Percentiles rank a stretch among this genome's conserved stretches.
phyloP scores from a whole-genome alignment of 352 stramenopile species.

The Pythium aquatile region DNA sequence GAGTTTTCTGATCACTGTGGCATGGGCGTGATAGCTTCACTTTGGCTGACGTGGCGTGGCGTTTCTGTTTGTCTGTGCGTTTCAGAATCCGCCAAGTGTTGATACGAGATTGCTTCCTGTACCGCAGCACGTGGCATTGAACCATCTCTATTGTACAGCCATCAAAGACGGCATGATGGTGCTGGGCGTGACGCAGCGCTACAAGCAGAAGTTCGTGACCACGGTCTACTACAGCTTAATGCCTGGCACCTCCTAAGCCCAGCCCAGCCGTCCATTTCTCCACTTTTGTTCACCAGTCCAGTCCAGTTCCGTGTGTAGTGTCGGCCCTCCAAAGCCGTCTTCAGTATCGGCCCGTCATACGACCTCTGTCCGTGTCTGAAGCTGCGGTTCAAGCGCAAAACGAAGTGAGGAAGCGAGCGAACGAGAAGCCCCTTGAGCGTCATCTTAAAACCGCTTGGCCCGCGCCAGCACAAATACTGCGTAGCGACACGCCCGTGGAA shows the following conservation, averaged over 20 bases:
- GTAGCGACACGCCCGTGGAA: not conserved
- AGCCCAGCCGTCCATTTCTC: not conserved
- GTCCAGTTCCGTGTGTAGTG: not conserved
- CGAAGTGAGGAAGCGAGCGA: not conserved
- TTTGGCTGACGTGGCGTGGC: not conserved
- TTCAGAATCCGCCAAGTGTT: slow-evolving; percentile 88
- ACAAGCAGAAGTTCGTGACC: slow-evolving; percentile 98
- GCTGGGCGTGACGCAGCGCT: slow-evolving; percentile 97
- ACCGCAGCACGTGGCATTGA: slow-evolving; percentile 98
- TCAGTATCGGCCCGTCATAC: not conserved
- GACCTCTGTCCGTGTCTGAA: not conserved
- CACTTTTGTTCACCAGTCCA: not conserved
- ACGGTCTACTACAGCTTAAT: slow-evolving; percentile 98
- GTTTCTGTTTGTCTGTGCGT: slow-evolving; percentile 7
- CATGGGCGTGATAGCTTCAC: not conserved
- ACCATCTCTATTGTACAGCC: slow-evolving; percentile 99
- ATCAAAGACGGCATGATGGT: slow-evolving; percentile 99
- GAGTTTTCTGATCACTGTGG: slow-evolving; percentile 10
- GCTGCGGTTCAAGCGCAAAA: not conserved
- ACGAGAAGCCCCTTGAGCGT: not conserved
- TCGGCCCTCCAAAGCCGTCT: not conserved
- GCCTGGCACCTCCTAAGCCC: slow-evolving; percentile 71
- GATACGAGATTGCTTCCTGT: slow-evolving; percentile 95
- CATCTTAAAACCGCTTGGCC: not conserved
- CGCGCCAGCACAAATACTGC: not conserved